Evolutionary conservation across 2,329 filamentous ascomycete genomes (phyloP).

Genomic region (Fusarium devonianum): DNA sequence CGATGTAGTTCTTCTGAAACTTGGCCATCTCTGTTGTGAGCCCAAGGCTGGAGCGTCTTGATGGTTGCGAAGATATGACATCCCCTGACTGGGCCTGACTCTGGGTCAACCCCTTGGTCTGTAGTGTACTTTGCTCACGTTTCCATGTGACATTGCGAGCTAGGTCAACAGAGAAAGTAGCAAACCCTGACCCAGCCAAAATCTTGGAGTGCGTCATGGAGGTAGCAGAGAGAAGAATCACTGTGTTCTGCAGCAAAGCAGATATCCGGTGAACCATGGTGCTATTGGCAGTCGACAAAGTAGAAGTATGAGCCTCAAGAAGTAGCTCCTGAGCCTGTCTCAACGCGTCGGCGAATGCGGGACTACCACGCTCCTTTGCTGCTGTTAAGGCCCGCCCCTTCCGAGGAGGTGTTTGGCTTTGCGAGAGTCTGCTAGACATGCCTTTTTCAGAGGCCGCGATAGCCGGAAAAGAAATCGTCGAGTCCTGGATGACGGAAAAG

Average conservation of each 20-base stretch:
- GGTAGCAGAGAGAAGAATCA: conserved; percentile 71
- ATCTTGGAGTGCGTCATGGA: conserved; percentile 55
- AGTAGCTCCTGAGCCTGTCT: conserved; percentile 71
- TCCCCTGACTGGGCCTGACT: conserved; percentile 6
- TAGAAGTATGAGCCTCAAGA: conserved; percentile 67
- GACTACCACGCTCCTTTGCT: conserved; percentile 42
- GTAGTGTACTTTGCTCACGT: conserved; percentile 67
- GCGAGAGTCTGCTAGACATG: conserved; percentile 47
- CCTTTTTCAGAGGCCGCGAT: conserved; percentile 57
- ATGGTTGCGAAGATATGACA: conserved; percentile 6
- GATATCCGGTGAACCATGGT: conserved; percentile 69
- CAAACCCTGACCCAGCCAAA: conserved; percentile 61
- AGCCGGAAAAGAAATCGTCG: conserved; percentile 86
- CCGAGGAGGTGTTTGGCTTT: conserved; percentile 48
- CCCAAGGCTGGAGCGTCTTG: conserved; percentile 54
- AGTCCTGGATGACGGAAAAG: conserved; percentile 90
- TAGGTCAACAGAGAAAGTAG: conserved; percentile 71
- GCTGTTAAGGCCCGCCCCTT: conserved; percentile 38
- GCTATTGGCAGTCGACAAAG: conserved; percentile 62
- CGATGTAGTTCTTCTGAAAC: conserved; percentile 83
- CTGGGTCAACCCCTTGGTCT: conserved; percentile 44
- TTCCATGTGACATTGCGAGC: conserved; percentile 73
- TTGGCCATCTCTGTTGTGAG: conserved; percentile 61
- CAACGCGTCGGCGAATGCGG: conserved; percentile 65
- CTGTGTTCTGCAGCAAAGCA: conserved; percentile 68